Evolutionary conservation across 441 rosid species (phyloP), one percentile per base, ranked within the genome.

Genomic region (Arabidopsis hybrid): DNA sequence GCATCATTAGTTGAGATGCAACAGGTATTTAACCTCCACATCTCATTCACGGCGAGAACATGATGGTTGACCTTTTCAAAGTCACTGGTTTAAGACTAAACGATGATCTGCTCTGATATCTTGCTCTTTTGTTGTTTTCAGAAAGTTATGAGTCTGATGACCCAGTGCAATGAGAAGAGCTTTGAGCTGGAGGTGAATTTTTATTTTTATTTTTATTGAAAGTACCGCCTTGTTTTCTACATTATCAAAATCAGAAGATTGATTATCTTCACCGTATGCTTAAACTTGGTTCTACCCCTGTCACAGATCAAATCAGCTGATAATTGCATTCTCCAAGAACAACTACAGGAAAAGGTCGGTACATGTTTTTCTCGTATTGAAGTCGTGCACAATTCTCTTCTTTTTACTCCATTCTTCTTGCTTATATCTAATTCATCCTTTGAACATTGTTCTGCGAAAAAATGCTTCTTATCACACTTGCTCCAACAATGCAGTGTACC

Each of bases 1-100:
- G 93, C 97, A 64, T 93, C 99, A 34, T 35, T 86, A 66, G 91
- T 92, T 67, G 98, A 96, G 78, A 93, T 91, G 98, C 99, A 96
- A 82, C 98, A 92, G 98, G 99, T 92, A 77, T 57, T 74, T 67
- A 74, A 57, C 12, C 71, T 35, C 69, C 61, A 59, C 75, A 31
- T 71, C 9, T 58, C 39, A 38, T 55, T 75, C 11, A 26, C 67
- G n/a, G 67, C 1, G 21, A 43, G 53, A 65, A 14, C 45, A 80
- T 90, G 96, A 83, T 93, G 56, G 82, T 65, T 80, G 67, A 67
- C 47, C 35, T 60, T 29, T 57, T 57, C 73, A 66, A 40, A 53
- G 12, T 64, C 65, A 73, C 34, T 6, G 32, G 29, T 31, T 8
- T 56, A 61, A 43, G 40, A 60, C 16, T 50, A 42, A 39, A 13